Evolutionary conservation across 352 stramenopile genomes (phyloP), one percentile per base, ranked within the genome.

Genomic region (Thraustochytrium striatum): DNA sequence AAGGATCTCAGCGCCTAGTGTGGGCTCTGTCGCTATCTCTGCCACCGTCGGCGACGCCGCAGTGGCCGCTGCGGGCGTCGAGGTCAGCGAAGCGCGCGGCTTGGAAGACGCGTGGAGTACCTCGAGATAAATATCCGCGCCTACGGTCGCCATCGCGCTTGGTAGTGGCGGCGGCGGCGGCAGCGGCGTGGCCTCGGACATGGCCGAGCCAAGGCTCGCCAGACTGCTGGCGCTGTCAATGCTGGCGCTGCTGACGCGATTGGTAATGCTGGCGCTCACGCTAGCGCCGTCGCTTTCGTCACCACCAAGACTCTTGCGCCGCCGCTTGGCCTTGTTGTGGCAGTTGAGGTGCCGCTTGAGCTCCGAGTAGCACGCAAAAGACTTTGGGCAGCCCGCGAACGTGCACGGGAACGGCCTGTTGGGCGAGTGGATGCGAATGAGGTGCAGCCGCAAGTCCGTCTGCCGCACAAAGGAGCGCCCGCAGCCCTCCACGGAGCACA

Each of bases 401-500:
- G 55, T 52, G 47, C 70, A 80, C 7, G 70, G 70, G 30, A 72
- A 70, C 9, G 70, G 70, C 0, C 70, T 21, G 9, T 70, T 38
- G 0, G 38, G 38, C 5, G 70, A 80, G 33, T 80, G 70, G 28
- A 80, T 80, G 38, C 70, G 55, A 30, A 80, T 72, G 3, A 80
- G 36, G 38, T 80, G 70, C 28, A 80, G 58, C n/a, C 70, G 55
- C 1, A 80, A 28, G 41, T 80, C 70, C n/a, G 55, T 80, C 25
- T 80, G 70, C 2, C 70, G 53, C 53, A 80, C 70, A 41, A 80
- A 80, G 41, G 55, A 72, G 38, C 58, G 38, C 58, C n/a, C 41
- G 38, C 70, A 80, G 41, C 70, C 70, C 2, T 52, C 32, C 25
- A 47, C 38, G 3, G 70, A 47, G 50, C 70, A 80, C 8, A 72